Conservation (phyloP, 2,329 filamentous ascomycete species). For the Aspergillus candidus region DNA sequence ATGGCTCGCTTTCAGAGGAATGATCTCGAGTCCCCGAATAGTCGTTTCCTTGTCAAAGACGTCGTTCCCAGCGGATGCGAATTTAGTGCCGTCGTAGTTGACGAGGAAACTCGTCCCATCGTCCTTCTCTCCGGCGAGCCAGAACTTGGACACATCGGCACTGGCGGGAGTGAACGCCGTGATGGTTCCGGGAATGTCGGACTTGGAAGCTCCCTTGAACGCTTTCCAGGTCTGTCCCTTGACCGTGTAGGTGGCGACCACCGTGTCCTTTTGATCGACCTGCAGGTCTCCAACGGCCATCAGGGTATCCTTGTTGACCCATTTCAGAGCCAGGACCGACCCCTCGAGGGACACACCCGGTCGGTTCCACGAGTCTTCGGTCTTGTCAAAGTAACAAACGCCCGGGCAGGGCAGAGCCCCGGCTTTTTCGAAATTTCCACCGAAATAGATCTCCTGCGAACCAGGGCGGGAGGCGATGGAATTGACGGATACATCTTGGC, state of each 20-base stretch:
- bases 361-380: conserved; percentile 68
- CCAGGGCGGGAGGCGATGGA: conserved; percentile 67
- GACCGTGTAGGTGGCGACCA: conserved; percentile 67
- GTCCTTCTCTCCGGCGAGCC: conserved; percentile 67
- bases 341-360: conserved; percentile 69
- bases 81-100: conserved; percentile 70
- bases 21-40: conserved; percentile 75
- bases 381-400: conserved; percentile 72
- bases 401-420: conserved; percentile 76
- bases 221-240: conserved; percentile 59
- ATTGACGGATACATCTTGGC: conserved; percentile 65
- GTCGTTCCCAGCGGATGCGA: conserved; percentile 56
- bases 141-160: conserved; percentile 65
- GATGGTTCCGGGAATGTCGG: conserved; percentile 68
- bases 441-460: conserved; percentile 73
- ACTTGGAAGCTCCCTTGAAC: conserved; percentile 47
- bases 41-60: conserved; percentile 59
- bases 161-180: conserved; percentile 70
- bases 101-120: conserved; percentile 70
- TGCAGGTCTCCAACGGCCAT: conserved; percentile 72
- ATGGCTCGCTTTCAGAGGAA: conserved; percentile 47
- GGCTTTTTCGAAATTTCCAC: conserved; percentile 74
- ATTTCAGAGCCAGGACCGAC: conserved; percentile 64
- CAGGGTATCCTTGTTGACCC: conserved; percentile 66
- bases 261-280: conserved; percentile 59